These are phyloP conservation scores for Aspergillus ustus DNA, from an alignment of 2,329 filamentous ascomycete species.

Conservation along the genomic window DNA sequence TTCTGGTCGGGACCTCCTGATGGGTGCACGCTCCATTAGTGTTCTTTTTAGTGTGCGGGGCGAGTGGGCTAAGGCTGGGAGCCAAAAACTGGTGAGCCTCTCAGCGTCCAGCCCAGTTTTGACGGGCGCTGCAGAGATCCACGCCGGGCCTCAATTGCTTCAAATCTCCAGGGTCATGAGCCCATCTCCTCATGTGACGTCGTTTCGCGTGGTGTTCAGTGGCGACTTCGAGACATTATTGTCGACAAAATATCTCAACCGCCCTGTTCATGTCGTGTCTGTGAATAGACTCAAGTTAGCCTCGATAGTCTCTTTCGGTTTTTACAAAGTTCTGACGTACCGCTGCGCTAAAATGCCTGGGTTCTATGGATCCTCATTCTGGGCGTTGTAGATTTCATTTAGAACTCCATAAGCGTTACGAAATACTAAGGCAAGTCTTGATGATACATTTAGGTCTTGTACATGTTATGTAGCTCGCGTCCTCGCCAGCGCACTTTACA, in stretches of 20 bases:
- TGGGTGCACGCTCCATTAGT: constrained; percentile 1
- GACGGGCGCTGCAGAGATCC: constrained; percentile 11
- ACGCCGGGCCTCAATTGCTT: constrained; percentile 1
- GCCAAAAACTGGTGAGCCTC: constrained; percentile 11
- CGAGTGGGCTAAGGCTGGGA: constrained; percentile 8
- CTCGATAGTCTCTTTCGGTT: background rate
- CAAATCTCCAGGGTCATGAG: constrained; percentile 11
- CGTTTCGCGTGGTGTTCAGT: background rate
- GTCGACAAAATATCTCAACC: background rate
- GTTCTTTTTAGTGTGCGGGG: constrained; percentile 13
- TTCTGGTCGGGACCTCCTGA: background rate
- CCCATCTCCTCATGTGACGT: constrained; percentile 17
- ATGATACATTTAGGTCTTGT: background rate
- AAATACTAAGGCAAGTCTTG: background rate
- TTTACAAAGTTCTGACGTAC: background rate
- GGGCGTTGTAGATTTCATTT: background rate
- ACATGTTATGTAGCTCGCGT: background rate
- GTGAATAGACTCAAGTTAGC: background rate
- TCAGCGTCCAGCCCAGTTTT: constrained; percentile 5
- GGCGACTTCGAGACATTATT: background rate
- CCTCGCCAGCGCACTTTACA: background rate
- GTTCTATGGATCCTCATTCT: background rate
- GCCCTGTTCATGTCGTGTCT: background rate
- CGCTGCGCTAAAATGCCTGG: background rate
- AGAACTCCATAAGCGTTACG: background rate